These are phyloP conservation scores for Bacidia rubella DNA, from an alignment of 495 filamentous ascomycete species.

Conservation along the genomic window DNA sequence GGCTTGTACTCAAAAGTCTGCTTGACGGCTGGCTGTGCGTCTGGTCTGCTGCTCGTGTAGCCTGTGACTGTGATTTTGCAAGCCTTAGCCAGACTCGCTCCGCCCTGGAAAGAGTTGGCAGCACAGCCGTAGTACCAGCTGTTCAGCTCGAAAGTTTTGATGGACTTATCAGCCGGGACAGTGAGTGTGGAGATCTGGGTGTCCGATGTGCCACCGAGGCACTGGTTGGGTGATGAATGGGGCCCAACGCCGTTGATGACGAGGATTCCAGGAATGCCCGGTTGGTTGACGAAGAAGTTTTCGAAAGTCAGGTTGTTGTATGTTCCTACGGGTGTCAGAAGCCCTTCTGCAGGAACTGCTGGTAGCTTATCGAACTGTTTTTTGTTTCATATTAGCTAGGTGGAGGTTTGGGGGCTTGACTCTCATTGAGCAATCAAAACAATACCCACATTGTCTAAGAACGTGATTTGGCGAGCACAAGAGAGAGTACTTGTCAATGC, in stretches of 20 bases:
- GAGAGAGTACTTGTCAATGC: too few relatives aligned
- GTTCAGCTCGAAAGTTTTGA: neutral
- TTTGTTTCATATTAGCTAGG: too few relatives aligned
- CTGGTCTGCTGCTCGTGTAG: neutral
- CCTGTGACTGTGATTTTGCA: conserved; percentile 6
- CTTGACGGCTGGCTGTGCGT: neutral
- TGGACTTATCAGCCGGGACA: neutral
- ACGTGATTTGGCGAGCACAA: too few relatives aligned
- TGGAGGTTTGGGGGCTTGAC: too few relatives aligned
- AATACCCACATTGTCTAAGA: too few relatives aligned
- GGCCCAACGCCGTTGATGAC: neutral
- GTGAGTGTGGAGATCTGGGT: neutral
- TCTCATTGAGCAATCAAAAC: too few relatives aligned
- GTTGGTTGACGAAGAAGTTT: neutral
- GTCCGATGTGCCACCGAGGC: neutral
- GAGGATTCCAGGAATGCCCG: neutral
- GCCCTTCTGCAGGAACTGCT: neutral
- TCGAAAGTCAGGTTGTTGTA: neutral
- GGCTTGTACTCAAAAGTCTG: neutral
- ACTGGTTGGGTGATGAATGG: neutral
- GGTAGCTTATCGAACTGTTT: neutral
- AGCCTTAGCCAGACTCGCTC: neutral
- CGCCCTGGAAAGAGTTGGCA: neutral
- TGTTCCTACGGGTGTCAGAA: neutral
- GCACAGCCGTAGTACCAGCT: conserved; percentile 6